Evolutionary conservation across 2,329 filamentous ascomycete species (phyloP).

Genomic region (Monilinia laxa): DNA sequence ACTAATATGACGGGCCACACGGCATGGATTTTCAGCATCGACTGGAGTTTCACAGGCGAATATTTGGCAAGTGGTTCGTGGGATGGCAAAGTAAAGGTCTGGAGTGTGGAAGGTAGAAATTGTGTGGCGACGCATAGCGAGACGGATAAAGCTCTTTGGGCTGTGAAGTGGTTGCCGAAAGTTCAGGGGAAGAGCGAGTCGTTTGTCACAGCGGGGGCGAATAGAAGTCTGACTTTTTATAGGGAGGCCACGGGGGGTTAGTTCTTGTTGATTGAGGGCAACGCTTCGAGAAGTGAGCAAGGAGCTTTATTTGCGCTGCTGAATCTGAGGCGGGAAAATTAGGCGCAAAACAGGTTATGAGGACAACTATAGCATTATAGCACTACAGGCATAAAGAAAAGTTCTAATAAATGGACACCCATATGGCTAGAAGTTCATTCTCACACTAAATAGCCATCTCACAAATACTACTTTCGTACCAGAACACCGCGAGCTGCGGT

Average conservation of each 20-base stretch:
- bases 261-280: neutral
- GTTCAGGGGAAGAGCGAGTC: slow-evolving; percentile 57
- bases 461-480: neutral
- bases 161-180: slow-evolving; percentile 80
- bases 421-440: neutral
- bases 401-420: neutral
- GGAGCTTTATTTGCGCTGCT: neutral
- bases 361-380: neutral
- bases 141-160: slow-evolving; percentile 81
- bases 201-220: slow-evolving; percentile 78
- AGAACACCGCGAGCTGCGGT: slow-evolving; percentile 3
- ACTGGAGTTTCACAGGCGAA: slow-evolving; percentile 93
- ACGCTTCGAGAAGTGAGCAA: neutral
- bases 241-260: slow-evolving; percentile 70
- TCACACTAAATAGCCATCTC: neutral
- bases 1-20: slow-evolving; percentile 77
- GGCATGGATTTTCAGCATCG: slow-evolving; percentile 85
- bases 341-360: neutral
- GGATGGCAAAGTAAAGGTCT: slow-evolving; percentile 94
- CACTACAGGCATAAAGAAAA: neutral
- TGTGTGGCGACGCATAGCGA: slow-evolving; percentile 95
- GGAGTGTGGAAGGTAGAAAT: slow-evolving; percentile 78
- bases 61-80: slow-evolving; percentile 84
- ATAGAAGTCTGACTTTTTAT: slow-evolving; percentile 76
- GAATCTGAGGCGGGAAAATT: too few relatives aligned